Base-by-base conservation (phyloP, 139 green algal genomes). In the Picochlorum sp. region DNA sequence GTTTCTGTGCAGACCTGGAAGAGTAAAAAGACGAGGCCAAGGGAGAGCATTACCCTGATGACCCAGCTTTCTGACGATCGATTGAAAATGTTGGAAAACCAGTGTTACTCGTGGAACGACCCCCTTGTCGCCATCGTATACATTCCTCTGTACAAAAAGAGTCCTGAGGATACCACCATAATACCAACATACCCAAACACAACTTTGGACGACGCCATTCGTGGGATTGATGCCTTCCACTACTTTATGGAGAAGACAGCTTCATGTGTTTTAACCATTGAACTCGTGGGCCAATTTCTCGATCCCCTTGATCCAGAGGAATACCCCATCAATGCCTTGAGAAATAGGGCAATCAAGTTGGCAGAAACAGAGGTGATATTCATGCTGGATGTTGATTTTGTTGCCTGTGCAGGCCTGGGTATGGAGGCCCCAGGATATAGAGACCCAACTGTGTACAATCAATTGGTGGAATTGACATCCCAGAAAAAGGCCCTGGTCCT, bases 21-120 rank as follows among this genome's bases (percentile, higher is more conserved):
- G n/a, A 64, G 20, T 23, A 64, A 52, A 16, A 64, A 64, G 28
- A 20, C 57, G 21, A 20, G 58, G 23, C 58, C 58, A 0, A 64
- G 58, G 26, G 58, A 64, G 58, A 64, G 58, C 21, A 64, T 64
- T 7, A 64, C 58, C 14, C 58, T 64, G 7, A 64, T 64, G 58
- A 64, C 58, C n/a, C 58, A 64, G 58, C 58, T 64, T 10, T 64
- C 58, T 56, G 58, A 28, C 5, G 58, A 64, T 26, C 57, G 58
- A 30, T 20, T 64, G 6, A 24, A 28, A 20, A 64, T 64, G 58
- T 57, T 64, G 23, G 58, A 64, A 26, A 64, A 64, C 11, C 58
- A 64, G 21, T 64, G 58, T 30, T 23, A 23, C 11, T 57, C 58
- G 11, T 64, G 58, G 58, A 64, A 15, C n/a, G 58, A 64, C 18